Conservation (phyloP, 192 early-diverging fungal genomes). For the Coemansia sp. region DNA sequence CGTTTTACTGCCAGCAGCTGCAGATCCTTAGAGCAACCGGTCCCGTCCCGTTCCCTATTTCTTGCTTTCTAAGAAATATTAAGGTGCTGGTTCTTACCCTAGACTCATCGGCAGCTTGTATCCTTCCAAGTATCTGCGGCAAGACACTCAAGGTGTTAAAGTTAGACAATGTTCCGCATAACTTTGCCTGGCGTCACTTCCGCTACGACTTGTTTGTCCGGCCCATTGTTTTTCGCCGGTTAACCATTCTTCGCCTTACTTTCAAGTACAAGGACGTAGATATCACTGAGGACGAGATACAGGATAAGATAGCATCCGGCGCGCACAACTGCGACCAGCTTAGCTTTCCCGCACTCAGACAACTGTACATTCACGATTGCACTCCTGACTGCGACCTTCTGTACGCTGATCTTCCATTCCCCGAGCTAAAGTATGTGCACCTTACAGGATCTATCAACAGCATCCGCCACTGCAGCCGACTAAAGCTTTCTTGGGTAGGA, state of each 20-base stretch:
- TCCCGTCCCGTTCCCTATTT: not conserved
- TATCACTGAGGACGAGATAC: not conserved
- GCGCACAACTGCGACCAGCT: not conserved
- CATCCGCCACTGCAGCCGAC: not conserved
- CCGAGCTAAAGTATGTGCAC: not conserved
- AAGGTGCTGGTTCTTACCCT: no score
- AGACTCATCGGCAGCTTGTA: no score
- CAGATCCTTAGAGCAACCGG: not conserved
- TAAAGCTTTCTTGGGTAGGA: not conserved
- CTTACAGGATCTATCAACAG: not conserved
- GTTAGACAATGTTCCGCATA: no score
- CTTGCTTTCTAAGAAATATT: no score
- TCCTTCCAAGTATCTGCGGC: no score
- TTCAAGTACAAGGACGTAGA: not conserved
- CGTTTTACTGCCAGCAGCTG: not conserved
- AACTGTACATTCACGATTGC: not conserved
- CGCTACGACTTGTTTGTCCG: not conserved
- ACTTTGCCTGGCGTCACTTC: no score
- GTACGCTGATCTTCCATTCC: not conserved
- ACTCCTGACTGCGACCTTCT: slow-evolving; percentile 3
- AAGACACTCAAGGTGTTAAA: no score
- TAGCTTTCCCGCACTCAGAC: not conserved
- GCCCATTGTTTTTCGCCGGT: not conserved
- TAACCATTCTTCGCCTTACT: not conserved
- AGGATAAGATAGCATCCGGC: not conserved